phyloP scores from a whole-genome alignment of 177 flowering plant genomes.

The Vitis hybrid region DNA sequence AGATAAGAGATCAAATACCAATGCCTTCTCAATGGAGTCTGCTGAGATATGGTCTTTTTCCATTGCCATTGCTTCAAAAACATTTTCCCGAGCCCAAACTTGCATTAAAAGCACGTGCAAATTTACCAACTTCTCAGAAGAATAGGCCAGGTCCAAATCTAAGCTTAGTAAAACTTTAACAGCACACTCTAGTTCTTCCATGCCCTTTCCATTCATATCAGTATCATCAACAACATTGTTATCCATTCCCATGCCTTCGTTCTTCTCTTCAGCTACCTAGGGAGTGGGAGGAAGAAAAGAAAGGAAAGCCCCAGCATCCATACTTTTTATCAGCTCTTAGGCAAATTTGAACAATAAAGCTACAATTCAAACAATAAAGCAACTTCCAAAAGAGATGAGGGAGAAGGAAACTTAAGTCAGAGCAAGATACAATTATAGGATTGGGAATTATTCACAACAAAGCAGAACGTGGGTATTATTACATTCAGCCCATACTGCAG shows the following conservation, averaged over 20 bases:
- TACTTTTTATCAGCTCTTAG: too few relatives aligned
- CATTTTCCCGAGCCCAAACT: slow-evolving; percentile 26
- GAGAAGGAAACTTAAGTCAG: too few relatives aligned
- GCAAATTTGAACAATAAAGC: too few relatives aligned
- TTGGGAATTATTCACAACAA: too few relatives aligned
- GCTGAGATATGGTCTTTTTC: slow-evolving; percentile 2
- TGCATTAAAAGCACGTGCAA: slow-evolving; percentile 54
- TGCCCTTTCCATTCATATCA: slow-evolving; percentile 2
- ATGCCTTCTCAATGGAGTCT: slow-evolving; percentile 26
- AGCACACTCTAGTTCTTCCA: slow-evolving; percentile 34
- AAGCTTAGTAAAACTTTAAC: slow-evolving; percentile 47
- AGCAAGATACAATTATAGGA: too few relatives aligned
- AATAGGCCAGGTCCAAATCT: slow-evolving; percentile 63
- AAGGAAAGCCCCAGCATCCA: too few relatives aligned
- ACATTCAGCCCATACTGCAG: too few relatives aligned
- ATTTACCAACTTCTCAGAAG: slow-evolving; percentile 71
- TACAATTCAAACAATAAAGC: too few relatives aligned
- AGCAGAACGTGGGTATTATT: too few relatives aligned
- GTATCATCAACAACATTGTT: too few relatives aligned
- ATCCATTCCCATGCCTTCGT: neutral
- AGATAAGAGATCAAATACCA: slow-evolving; percentile 38
- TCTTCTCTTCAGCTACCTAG: neutral
- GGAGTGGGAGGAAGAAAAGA: neutral
- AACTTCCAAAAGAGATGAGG: too few relatives aligned
- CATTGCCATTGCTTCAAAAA: slow-evolving; percentile 18